These are phyloP conservation scores for Dactylonectria estremocensis DNA, from an alignment of 2,329 filamentous ascomycete species.

Conservation along the genomic window DNA sequence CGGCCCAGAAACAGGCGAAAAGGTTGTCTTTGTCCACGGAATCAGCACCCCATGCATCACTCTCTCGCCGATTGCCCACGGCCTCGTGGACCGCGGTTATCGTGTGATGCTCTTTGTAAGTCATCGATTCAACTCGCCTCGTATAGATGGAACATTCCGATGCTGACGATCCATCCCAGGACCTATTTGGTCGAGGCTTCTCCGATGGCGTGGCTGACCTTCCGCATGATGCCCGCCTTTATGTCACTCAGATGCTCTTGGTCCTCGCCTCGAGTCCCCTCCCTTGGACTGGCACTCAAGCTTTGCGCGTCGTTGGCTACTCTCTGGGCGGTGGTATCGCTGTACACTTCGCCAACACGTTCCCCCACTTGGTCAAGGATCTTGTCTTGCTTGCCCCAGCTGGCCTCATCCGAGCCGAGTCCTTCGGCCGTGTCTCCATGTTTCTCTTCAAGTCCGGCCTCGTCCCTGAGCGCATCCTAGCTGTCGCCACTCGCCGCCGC, in stretches of 20 bases:
- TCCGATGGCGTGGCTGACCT: constrained; percentile 76
- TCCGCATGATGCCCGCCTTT: constrained; percentile 81
- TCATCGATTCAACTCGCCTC: constrained; percentile 27
- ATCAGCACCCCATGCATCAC: constrained; percentile 88
- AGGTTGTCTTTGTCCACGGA: constrained; percentile 85
- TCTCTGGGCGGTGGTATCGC: constrained; percentile 87
- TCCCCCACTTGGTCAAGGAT: constrained; percentile 77
- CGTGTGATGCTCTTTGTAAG: constrained; percentile 84
- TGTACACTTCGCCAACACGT: constrained; percentile 80
- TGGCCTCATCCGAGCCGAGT: constrained; percentile 76
- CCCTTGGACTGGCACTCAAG: constrained; percentile 72
- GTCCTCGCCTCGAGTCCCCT: constrained; percentile 79
- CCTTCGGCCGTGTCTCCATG: constrained; percentile 65
- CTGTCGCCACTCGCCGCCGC: constrained; percentile 62
- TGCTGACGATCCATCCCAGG: constrained; percentile 55
- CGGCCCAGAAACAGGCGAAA: constrained; percentile 80
- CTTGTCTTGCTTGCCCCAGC: constrained; percentile 85
- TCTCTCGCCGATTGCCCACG: constrained; percentile 76
- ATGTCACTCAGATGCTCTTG: constrained; percentile 79
- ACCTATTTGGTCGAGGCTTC: constrained; percentile 80
- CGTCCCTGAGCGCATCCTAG: constrained; percentile 67
- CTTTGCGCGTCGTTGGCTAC: constrained; percentile 82
- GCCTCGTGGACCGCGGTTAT: constrained; percentile 77
- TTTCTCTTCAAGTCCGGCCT: constrained; percentile 70
- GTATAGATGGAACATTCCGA: constrained; percentile 12